Percentiles rank a stretch among this genome's conserved stretches.
These are phyloP conservation scores for Geosmithia flava DNA, from an alignment of 2,329 filamentous ascomycete genomes.

Conservation along the genomic window DNA sequence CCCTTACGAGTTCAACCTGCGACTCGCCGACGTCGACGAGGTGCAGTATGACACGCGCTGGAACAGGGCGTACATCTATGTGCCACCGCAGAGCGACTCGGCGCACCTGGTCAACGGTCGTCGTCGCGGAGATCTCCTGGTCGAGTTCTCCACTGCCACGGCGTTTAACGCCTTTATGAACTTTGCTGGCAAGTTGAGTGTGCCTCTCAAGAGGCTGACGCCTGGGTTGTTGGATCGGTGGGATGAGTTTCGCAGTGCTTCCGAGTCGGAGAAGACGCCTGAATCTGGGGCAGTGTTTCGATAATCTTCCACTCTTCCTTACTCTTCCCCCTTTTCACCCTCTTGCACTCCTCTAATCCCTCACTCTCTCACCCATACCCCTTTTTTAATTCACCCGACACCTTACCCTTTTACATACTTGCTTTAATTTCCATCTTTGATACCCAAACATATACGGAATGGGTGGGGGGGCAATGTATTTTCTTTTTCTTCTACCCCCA, in stretches of 20 bases:
- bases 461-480: too few relatives aligned
- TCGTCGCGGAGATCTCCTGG: constrained; percentile 32
- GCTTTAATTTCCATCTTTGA: too few relatives aligned
- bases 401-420: too few relatives aligned
- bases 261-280: background rate
- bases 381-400: too few relatives aligned
- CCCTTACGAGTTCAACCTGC: constrained; percentile 37
- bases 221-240: background rate
- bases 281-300: background rate
- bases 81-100: constrained; percentile 13
- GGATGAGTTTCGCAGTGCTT: background rate
- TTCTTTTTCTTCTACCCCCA: too few relatives aligned
- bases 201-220: background rate
- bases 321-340: background rate
- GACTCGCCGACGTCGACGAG: constrained; percentile 30
- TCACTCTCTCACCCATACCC: too few relatives aligned
- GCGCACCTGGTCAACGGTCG: constrained; percentile 12
- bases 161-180: constrained; percentile 39
- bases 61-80: constrained; percentile 27
- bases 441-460: too few relatives aligned
- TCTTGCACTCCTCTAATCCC: too few relatives aligned
- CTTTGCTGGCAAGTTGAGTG: constrained; percentile 20
- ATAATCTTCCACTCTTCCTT: background rate
- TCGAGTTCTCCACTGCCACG: constrained; percentile 36
- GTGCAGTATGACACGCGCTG: constrained; percentile 30